Base-by-base conservation (phyloP, 2,329 filamentous ascomycete genomes). In the Xylariaceae sp. region DNA sequence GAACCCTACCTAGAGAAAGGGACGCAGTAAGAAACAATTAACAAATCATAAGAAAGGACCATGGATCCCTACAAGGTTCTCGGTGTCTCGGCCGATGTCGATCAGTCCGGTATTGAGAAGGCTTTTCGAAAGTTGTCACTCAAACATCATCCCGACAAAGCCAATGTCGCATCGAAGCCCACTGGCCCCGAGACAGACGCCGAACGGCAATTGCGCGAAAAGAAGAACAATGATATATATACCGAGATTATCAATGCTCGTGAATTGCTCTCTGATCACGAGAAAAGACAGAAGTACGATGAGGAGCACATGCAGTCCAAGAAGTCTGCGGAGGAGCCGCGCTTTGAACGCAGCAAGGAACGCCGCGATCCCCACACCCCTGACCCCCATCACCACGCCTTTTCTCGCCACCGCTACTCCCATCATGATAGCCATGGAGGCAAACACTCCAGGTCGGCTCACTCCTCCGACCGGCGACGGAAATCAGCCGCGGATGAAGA, bases 41-140 rank as follows among this genome's bases (percentile, higher is more conserved):
- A 23, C 45, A 45, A 45, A 18, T 18, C 34, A 4, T 35, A 54
- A 47, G 9, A 8, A 45, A 45, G 47, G 35, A 23, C 7, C 4
- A 55, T 58, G 53, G 39, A 59, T 45, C 13, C 17, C 7, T 57
- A 62, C 51, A n/a, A 55, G 1, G 2, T 57, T 1, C 60, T 62
- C 4, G 15, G n/a, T 0, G 47, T 62, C 2, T 6, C 54, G 1
- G 51, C 8, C 0, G 15, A 57, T 8, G 57, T 54, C 4, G 54
- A 62, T n/a, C 7, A 3, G 1, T 18, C 54, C 0, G 4, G 39
- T 2, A 57, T 62, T 2, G 51, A 62, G 2, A 57, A 45, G 15
- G 57, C 60, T 1, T 62, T 62, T 47, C 55, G 8, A 13, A 5
- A 8, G 3, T 11, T 62, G 3, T 57, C 60, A 0, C 2, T 55